These are phyloP conservation scores for Paramecium tetraurelia DNA, from an alignment of 73 alveolate genomes.

Conservation along the genomic window DNA sequence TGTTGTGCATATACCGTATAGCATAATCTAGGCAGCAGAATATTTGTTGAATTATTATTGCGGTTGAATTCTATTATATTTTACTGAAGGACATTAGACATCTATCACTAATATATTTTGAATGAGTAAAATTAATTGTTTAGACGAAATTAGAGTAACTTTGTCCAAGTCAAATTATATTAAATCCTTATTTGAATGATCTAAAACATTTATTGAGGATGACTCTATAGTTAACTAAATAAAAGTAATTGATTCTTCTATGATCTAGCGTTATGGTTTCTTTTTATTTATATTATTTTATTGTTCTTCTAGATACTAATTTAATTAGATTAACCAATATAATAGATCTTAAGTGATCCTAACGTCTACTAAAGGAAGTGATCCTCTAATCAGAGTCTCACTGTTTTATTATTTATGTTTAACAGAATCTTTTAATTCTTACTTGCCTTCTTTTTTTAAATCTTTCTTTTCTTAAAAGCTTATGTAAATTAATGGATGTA, in stretches of 20 bases:
- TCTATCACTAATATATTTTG: neutral
- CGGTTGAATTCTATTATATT: neutral
- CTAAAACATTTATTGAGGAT: neutral
- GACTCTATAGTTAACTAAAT: neutral
- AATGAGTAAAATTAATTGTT: neutral
- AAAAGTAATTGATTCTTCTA: neutral
- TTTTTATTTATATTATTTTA: neutral
- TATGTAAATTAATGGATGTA: neutral
- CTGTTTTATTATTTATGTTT: neutral
- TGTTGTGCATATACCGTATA: neutral
- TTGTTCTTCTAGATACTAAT: neutral
- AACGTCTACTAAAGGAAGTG: neutral
- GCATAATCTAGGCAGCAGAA: neutral
- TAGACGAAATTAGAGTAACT: neutral
- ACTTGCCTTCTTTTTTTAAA: neutral
- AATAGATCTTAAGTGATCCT: neutral
- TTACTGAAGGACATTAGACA: neutral
- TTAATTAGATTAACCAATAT: neutral
- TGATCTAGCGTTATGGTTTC: neutral
- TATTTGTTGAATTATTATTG: neutral
- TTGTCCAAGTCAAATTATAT: neutral
- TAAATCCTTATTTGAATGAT: neutral
- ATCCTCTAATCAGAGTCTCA: neutral
- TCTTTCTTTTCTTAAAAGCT: neutral
- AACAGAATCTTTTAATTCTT: neutral